These are phyloP conservation scores for Achlya hypogyna DNA, from an alignment of 352 stramenopile genomes.

Conservation along the genomic window DNA sequence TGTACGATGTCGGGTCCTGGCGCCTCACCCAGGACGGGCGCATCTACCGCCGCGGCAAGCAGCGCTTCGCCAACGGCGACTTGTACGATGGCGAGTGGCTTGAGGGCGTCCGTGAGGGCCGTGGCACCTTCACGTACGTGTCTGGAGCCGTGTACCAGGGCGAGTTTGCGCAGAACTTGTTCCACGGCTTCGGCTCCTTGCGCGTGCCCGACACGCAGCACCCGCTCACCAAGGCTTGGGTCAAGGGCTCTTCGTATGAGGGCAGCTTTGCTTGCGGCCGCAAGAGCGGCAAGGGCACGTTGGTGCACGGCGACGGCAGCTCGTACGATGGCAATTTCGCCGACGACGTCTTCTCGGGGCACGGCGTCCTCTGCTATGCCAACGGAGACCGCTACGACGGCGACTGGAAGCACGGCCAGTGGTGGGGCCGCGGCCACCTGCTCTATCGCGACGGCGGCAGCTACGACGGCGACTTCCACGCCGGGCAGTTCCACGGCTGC, in stretches of 20 bases:
- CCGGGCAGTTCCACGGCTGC: constrained; percentile 47
- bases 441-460: constrained; percentile 36
- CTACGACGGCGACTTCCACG: constrained; percentile 47
- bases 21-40: constrained; percentile 56
- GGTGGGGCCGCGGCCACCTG: constrained; percentile 45
- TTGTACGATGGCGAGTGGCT: constrained; percentile 82
- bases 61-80: constrained; percentile 69
- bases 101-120: constrained; percentile 61
- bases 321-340: constrained; percentile 48
- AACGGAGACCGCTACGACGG: constrained; percentile 62
- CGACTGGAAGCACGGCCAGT: constrained; percentile 47
- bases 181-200: constrained; percentile 54
- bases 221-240: constrained; percentile 54
- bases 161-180: constrained; percentile 44
- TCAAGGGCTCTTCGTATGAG: constrained; percentile 50
- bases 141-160: constrained; percentile 52
- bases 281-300: constrained; percentile 42
- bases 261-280: constrained; percentile 44
- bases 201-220: constrained; percentile 42
- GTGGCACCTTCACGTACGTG: constrained; percentile 43
- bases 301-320: constrained; percentile 27
- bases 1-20: constrained; percentile 62
- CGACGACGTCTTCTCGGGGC: constrained; percentile 41
- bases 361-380: constrained; percentile 45
- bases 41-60: constrained; percentile 55